Conservation (phyloP, 164 flowering plant genomes). For the Chloranthus sessilifolius region DNA sequence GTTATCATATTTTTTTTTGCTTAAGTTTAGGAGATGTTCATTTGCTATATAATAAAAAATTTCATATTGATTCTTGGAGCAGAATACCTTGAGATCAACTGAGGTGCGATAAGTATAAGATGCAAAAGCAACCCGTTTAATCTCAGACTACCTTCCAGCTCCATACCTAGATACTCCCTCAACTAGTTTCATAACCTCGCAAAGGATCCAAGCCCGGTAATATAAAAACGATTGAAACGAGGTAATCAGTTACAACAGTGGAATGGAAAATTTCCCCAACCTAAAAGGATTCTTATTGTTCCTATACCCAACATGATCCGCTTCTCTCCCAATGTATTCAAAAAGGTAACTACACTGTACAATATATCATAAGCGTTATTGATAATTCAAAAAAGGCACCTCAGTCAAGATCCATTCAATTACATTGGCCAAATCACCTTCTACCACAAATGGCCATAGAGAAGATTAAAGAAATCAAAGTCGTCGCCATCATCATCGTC, state of each 20-base stretch:
- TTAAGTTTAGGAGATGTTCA: too few species aligned
- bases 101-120: slow-evolving; percentile 82
- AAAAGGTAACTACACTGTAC: slow-evolving; percentile 3
- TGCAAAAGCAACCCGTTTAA: slow-evolving; percentile 77
- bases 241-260: slow-evolving; percentile 20
- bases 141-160: slow-evolving; percentile 98
- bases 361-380: too few species aligned
- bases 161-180: slow-evolving; percentile 94
- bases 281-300: slow-evolving; percentile 27
- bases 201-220: slow-evolving; percentile 89
- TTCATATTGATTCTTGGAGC: not conserved
- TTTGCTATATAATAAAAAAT: too few species aligned
- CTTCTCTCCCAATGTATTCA: slow-evolving; percentile 20
- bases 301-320: slow-evolving; percentile 16
- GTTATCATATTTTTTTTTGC: too few species aligned
- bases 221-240: slow-evolving; percentile 36
- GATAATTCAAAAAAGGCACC: too few species aligned
- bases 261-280: too few species aligned
- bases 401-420: too few species aligned
- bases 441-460: too few species aligned
- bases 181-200: slow-evolving; percentile 82
- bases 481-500: too few species aligned
- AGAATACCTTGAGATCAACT: slow-evolving; percentile 85
- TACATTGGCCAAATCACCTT: too few species aligned
- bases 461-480: too few species aligned